Conservation (phyloP, 192 early-diverging fungal species). For the Pilaira anomala region DNA sequence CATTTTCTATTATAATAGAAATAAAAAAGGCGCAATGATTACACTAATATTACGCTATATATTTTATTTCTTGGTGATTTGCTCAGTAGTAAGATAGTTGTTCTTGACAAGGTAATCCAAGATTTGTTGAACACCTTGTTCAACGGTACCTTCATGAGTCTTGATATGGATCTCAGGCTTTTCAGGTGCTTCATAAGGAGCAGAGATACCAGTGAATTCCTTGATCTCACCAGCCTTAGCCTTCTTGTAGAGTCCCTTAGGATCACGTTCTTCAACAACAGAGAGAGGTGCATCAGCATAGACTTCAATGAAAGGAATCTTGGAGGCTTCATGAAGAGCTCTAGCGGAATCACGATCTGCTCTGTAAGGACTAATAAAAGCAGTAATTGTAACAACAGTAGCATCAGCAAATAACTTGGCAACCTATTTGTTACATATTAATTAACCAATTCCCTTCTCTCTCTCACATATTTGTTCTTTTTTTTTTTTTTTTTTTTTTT, state of each 20-base stretch:
- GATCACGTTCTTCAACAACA: slow-evolving; percentile 88
- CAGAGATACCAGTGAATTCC: slow-evolving; percentile 93
- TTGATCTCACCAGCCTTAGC: slow-evolving; percentile 91
- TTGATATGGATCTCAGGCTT: slow-evolving; percentile 83
- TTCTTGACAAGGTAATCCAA: slow-evolving; percentile 32
- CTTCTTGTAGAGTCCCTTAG: slow-evolving; percentile 96
- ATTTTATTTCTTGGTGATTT: slow-evolving; percentile 15
- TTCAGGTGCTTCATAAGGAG: slow-evolving; percentile 86
- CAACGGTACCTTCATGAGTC: slow-evolving; percentile 70
- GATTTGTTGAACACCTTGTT: slow-evolving; percentile 61
- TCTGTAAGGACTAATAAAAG: slow-evolving; percentile 88
- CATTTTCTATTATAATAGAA: too few species aligned
- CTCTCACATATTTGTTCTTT: too few species aligned
- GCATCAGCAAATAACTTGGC: slow-evolving; percentile 92
- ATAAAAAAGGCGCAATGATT: too few species aligned
- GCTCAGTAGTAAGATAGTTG: slow-evolving; percentile 3
- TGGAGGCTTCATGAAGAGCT: slow-evolving; percentile 67
- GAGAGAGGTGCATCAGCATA: slow-evolving; percentile 84
- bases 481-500: too few species aligned
- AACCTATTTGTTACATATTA: too few species aligned
- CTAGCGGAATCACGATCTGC: slow-evolving; percentile 79
- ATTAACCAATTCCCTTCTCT: background rate
- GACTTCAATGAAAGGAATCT: slow-evolving; percentile 86
- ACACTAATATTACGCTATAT: too few species aligned
- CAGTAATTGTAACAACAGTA: slow-evolving; percentile 76